Percentiles rank a stretch among this genome's conserved stretches.
phyloP scores from a whole-genome alignment of 495 filamentous ascomycete genomes.

The Hypoxylon rickii region DNA sequence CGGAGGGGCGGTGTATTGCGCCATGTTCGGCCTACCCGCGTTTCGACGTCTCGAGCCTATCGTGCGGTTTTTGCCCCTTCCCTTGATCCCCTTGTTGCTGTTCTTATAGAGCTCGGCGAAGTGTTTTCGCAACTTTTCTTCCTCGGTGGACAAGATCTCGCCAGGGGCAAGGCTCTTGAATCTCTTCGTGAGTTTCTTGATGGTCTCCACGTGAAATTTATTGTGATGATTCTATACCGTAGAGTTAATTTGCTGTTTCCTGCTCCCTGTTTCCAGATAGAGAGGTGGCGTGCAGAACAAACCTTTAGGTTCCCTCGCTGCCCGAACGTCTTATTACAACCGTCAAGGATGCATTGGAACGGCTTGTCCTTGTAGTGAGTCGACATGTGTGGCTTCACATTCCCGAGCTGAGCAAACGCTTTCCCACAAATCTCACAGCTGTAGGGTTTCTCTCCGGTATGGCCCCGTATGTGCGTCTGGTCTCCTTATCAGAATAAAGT shows the following conservation, averaged over 20 bases:
- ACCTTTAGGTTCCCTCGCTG: conserved; percentile 91
- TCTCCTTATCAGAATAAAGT: conserved; percentile 14
- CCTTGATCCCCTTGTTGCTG: conserved; percentile 92
- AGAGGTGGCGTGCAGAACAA: conserved; percentile 2
- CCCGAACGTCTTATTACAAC: conserved; percentile 84
- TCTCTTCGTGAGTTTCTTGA: conserved; percentile 71
- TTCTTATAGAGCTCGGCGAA: conserved; percentile 91
- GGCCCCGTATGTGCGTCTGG: conserved; percentile 82
- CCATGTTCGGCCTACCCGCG: background rate
- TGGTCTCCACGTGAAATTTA: conserved; percentile 78
- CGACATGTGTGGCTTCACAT: conserved; percentile 83
- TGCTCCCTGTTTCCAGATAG: background rate
- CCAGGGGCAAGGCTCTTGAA: conserved; percentile 69
- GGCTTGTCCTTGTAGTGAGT: conserved; percentile 79
- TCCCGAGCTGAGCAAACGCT: conserved; percentile 81
- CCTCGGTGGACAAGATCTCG: conserved; percentile 64
- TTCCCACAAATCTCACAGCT: conserved; percentile 81
- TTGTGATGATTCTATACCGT: conserved; percentile 82
- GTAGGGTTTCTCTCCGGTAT: conserved; percentile 85
- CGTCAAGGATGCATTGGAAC: conserved; percentile 78
- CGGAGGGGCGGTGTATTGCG: conserved; percentile 26
- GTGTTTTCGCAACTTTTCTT: conserved; percentile 84
- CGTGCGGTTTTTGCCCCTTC: conserved; percentile 82
- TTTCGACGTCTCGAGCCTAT: conserved; percentile 39
- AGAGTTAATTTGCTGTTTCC: conserved; percentile 11